Evolutionary conservation across 2,329 filamentous ascomycete genomes (phyloP).

Genomic region (Diplodia corticola): DNA sequence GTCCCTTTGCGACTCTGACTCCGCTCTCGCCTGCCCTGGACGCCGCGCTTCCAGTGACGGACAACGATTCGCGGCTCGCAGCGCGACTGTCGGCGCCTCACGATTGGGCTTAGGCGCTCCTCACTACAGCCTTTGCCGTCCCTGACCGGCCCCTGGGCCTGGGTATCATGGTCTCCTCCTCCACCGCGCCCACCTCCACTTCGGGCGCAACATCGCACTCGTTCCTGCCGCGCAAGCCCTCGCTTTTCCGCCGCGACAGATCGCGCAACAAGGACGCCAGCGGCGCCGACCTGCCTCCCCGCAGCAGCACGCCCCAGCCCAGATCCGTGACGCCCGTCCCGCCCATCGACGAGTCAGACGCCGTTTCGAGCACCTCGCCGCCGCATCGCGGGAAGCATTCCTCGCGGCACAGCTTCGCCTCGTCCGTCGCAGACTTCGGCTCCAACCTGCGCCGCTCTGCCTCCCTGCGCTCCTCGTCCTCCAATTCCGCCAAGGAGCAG

Average conservation of each 20-base stretch:
- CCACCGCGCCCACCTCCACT: slow-evolving; percentile 2
- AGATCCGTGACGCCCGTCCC: slow-evolving; percentile 20
- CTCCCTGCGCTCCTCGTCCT: slow-evolving; percentile 44
- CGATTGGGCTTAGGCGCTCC: neutral
- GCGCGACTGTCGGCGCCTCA: slow-evolving; percentile 10
- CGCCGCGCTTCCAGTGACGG: slow-evolving; percentile 5
- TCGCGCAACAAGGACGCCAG: slow-evolving; percentile 3
- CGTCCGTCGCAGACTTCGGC: slow-evolving; percentile 41
- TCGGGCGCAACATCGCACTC: slow-evolving; percentile 8
- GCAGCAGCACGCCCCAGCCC: slow-evolving; percentile 21
- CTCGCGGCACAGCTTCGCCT: slow-evolving; percentile 33
- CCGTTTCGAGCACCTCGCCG: slow-evolving; percentile 25
- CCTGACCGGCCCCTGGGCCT: slow-evolving; percentile 16
- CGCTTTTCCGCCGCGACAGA: slow-evolving; percentile 19
- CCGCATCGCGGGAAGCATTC: slow-evolving; percentile 29
- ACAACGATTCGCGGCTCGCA: slow-evolving; percentile 10
- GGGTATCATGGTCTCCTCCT: slow-evolving; percentile 21
- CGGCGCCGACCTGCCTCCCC: slow-evolving; percentile 10
- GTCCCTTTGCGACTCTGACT: slow-evolving; percentile 11
- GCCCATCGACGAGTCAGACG: slow-evolving; percentile 23
- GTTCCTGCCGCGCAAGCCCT: slow-evolving; percentile 23
- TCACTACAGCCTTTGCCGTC: slow-evolving; percentile 7
- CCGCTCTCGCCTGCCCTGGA: slow-evolving; percentile 9
- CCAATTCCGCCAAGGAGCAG: slow-evolving; percentile 33
- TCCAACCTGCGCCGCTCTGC: slow-evolving; percentile 42